Base-by-base conservation (phyloP, 352 stramenopile genomes). In the Globisporangium polare region DNA sequence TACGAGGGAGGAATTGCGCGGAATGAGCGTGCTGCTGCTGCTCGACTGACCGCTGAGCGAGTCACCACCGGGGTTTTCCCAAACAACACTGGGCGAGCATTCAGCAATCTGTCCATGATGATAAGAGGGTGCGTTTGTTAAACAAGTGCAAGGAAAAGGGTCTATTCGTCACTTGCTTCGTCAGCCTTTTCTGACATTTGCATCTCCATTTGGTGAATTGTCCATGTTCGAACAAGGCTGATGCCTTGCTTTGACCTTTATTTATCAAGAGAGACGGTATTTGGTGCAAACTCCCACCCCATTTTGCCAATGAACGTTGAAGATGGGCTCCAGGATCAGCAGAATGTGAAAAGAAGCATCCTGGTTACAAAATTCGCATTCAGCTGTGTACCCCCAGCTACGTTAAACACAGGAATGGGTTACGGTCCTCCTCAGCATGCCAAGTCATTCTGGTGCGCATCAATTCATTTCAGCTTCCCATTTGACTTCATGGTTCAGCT, bases 341-440 rank as follows among this genome's bases (percentile, higher is more conserved):
- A 52, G 47, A 53, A 24, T 41, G 49, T 26, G 41, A 41, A 54
- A 54, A 41, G 27, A 54, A 54, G 49, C 49, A 54, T 54, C 49
- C 27, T 18, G 26, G 24, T 53, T 31, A 33, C 47, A 24, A 24
- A 26, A 41, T 54, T 54, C 49, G 49, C 49, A 54, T 54, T 54
- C 49, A 54, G 15, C 0, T 6, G 3, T 43, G 37, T 43, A 43
- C 37, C 37, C 37, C 7, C 4, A n/a, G 37, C n/a, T 43, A 43
- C 37, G 15, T n/a, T 43, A 39, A 39, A 12, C 29, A 33, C 5
- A 33, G 8, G 2, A 8, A 18, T n/a, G 15, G 37, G 37, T 43
- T 43, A 43, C 35, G 8, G 37, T 43, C 12, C 2, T 7, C 35
- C 10, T 41, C 35, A n/a, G n/a, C n/a, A n/a, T 17, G 15, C 2